Percentiles rank a stretch among this genome's conserved stretches.
phyloP scores from a whole-genome alignment of 805 yeast species.

The Saccharomycodes ludwigii region DNA sequence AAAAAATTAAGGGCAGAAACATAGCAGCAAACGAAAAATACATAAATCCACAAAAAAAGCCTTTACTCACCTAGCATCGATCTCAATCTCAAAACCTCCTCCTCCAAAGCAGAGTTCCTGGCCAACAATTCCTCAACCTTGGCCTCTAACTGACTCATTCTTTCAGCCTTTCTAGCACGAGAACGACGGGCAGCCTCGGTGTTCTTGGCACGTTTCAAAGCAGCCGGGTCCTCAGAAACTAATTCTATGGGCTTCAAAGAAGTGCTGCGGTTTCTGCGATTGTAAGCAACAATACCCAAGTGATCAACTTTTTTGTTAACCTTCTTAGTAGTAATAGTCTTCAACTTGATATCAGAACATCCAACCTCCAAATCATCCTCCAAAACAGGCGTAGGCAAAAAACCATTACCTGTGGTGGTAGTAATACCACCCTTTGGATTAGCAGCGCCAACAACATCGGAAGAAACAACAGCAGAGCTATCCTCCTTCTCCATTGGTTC shows the following conservation, averaged over 20 bases:
- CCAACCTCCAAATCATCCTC: conserved; percentile 13
- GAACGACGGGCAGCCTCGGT: conserved; percentile 94
- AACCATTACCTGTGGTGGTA: conserved; percentile 11
- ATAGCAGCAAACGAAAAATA: too few relatives aligned
- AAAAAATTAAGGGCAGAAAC: conserved; percentile 1
- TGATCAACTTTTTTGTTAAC: conserved; percentile 38
- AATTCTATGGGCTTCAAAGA: conserved; percentile 65
- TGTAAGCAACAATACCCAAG: conserved; percentile 64
- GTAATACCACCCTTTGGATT: conserved; percentile 4
- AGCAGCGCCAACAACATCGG: conserved; percentile 1
- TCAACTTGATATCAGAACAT: neutral
- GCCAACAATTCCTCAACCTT: conserved; percentile 54
- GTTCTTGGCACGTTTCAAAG: conserved; percentile 86
- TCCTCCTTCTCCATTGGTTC: conserved; percentile 17
- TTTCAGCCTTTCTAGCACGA: conserved; percentile 82
- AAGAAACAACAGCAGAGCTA: neutral
- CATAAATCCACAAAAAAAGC: too few relatives aligned
- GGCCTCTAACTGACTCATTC: conserved; percentile 72
- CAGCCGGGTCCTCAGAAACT: conserved; percentile 48
- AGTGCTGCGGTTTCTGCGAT: conserved; percentile 59
- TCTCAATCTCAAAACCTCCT: conserved; percentile 52
- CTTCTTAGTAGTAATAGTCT: neutral
- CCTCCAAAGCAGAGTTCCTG: conserved; percentile 46
- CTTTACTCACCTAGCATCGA: conserved; percentile 30
- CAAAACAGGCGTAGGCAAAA: conserved; percentile 23